Evolutionary conservation across 441 rosid genomes (phyloP), one percentile per base, ranked within the genome.

Genomic region (Eruca vesicaria): DNA sequence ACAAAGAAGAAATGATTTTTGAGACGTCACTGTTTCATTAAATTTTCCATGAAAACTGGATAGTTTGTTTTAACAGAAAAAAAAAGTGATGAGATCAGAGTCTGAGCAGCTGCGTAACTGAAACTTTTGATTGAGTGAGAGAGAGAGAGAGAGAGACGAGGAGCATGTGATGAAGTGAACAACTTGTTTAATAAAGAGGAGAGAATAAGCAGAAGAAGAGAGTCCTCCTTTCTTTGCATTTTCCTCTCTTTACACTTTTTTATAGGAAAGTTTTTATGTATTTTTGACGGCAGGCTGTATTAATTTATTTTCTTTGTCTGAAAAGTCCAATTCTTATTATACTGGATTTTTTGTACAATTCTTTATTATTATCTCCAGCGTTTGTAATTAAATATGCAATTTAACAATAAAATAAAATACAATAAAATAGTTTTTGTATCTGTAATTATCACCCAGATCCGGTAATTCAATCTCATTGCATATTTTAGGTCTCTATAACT

Each of bases 121-220:
- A 71, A 78, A 72, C 67, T 78, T 77, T 82, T 84, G 74, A 68
- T 26, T 63, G 57, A 52, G 7, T 63, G 63, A 10, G 59, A 71
- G 61, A 63, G 50, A 9, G 50, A 9, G 35, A 71, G 9, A 71
- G 26, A 71, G 20, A 62, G 80, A 50, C 58, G 69, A 60, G 65
- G 64, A 71, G 80, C 80, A 74, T 78, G 79, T 73, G 86, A 16
- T 72, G 43, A 52, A 78, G 80, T 80, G 72, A 81, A 61, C 67
- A 53, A 53, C 71, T 80, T 68, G 80, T 80, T 1, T 48, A 86
- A 77, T 78, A 83, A 69, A 66, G 73, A 78, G 41, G 68, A 75
- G 73, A 78, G 33, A 63, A 69, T 67, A 63, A 41, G 78, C 72
- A 65, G 73, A 68, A 29, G 19, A 60, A 71, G 38, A 66, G 74